These are phyloP conservation scores for Lasiodiplodia sp. DNA, from an alignment of 2,329 filamentous ascomycete species.

Conservation along the genomic window DNA sequence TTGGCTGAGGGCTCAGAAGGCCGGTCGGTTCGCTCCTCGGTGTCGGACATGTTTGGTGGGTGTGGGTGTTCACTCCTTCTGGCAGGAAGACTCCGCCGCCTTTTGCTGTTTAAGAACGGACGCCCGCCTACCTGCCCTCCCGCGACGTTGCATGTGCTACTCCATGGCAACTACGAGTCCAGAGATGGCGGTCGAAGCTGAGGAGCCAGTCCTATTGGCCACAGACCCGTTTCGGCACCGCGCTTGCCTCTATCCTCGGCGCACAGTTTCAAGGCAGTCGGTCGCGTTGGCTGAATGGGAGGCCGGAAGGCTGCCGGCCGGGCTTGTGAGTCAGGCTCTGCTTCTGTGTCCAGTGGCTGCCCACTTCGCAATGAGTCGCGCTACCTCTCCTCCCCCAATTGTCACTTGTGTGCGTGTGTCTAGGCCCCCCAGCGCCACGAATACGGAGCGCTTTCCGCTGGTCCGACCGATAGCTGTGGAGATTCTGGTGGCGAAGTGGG, in stretches of 20 bases:
- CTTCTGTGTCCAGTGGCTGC: background rate
- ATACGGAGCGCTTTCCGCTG: background rate
- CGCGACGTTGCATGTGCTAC: background rate
- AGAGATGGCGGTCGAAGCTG: background rate
- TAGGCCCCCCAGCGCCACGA: background rate
- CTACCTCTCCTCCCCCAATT: background rate
- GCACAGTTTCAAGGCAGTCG: background rate
- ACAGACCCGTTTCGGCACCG: background rate
- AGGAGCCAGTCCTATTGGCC: conserved; percentile 5
- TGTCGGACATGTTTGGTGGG: background rate
- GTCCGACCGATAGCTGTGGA: background rate
- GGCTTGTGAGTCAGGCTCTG: background rate
- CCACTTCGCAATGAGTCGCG: background rate
- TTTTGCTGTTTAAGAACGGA: background rate
- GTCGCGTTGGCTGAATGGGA: background rate
- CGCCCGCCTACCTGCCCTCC: background rate
- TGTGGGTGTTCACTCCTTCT: background rate
- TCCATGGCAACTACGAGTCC: background rate
- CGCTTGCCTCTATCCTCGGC: background rate
- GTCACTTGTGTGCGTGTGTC: background rate
- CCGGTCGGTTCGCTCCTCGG: background rate
- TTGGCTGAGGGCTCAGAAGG: background rate
- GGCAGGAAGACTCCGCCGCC: background rate
- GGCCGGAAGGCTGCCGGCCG: too few relatives aligned
- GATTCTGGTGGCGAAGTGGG: background rate